These are phyloP conservation scores for Collybia nuda DNA, from an alignment of 768 basidiomycete genomes.

Conservation along the genomic window DNA sequence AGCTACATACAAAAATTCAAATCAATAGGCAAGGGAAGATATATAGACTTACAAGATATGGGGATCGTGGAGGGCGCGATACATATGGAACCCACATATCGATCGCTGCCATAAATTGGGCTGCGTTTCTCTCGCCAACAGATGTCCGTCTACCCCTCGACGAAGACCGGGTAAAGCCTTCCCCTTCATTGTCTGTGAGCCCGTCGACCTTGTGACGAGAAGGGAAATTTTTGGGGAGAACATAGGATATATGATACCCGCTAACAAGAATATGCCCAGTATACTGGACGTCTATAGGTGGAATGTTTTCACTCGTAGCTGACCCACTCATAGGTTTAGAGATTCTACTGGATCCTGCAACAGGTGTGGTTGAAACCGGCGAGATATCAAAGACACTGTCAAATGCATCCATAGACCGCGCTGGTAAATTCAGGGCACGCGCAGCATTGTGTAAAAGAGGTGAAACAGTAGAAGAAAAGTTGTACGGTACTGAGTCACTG, in stretches of 20 bases:
- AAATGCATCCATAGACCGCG: conserved; percentile 61
- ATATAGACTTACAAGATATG: conserved; percentile 59
- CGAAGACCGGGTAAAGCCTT: conserved; percentile 20
- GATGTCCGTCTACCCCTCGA: conserved; percentile 50
- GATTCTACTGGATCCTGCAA: conserved; percentile 31
- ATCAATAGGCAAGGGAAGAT: not conserved
- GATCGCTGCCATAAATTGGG: conserved; percentile 81
- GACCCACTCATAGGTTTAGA: conserved; percentile 32
- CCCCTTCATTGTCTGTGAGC: conserved; percentile 28
- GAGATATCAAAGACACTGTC: conserved; percentile 50
- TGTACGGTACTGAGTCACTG: conserved; percentile 68
- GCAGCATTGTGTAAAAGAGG: conserved; percentile 71
- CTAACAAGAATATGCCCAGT: conserved; percentile 77
- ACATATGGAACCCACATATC: conserved; percentile 74
- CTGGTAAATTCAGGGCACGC: conserved; percentile 64
- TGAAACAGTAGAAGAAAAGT: conserved; percentile 61
- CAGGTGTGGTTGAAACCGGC: conserved; percentile 29
- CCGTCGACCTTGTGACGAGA: conserved; percentile 16
- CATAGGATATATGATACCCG: conserved; percentile 74
- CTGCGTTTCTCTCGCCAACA: conserved; percentile 54
- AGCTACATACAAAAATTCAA: conserved; percentile 41
- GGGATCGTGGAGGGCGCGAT: conserved; percentile 66
- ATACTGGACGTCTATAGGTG: conserved; percentile 64
- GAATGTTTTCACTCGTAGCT: conserved; percentile 21
- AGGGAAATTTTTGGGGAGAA: conserved; percentile 68